These are phyloP conservation scores for Sistotremastrum niveocremeum DNA, from an alignment of 768 basidiomycete genomes.

Conservation along the genomic window DNA sequence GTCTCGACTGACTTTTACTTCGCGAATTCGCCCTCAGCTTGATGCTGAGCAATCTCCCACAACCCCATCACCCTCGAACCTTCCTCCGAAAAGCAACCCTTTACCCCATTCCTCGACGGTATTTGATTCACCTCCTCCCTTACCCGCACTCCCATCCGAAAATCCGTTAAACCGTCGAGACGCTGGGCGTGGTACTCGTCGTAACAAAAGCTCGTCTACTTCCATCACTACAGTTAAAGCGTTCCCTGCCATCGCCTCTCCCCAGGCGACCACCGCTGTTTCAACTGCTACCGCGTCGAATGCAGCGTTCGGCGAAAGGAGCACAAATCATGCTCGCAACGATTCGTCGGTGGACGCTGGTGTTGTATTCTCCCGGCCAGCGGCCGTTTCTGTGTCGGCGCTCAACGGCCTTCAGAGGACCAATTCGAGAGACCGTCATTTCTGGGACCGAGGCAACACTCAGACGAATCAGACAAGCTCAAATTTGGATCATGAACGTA, in stretches of 20 bases:
- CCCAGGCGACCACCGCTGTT: conserved; percentile 52
- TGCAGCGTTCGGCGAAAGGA: conserved; percentile 19
- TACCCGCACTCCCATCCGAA: conserved; percentile 50
- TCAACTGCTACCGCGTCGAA: conserved; percentile 52
- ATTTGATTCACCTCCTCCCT: conserved; percentile 29
- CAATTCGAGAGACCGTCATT: conserved; percentile 21
- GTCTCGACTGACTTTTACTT: no score
- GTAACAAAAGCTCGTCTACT: conserved; percentile 28
- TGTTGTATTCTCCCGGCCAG: conserved; percentile 55
- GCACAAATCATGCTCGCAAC: conserved; percentile 20
- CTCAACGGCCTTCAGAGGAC: conserved; percentile 45
- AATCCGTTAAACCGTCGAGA: conserved; percentile 11
- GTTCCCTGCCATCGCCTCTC: conserved; percentile 37
- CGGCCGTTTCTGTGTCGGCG: conserved; percentile 38
- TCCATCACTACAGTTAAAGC: conserved; percentile 35
- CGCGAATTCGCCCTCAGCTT: no score
- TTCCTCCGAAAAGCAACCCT: no score
- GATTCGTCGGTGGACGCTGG: conserved; percentile 33
- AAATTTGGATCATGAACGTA: no score
- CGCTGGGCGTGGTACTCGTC: conserved; percentile 5
- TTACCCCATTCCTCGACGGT: no score
- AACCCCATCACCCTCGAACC: no score
- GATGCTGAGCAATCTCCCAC: no score
- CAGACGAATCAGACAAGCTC: no score
- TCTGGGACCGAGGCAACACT: no score